Base-by-base conservation (phyloP, 2,329 filamentous ascomycete genomes). In the Aspergillus persii region DNA sequence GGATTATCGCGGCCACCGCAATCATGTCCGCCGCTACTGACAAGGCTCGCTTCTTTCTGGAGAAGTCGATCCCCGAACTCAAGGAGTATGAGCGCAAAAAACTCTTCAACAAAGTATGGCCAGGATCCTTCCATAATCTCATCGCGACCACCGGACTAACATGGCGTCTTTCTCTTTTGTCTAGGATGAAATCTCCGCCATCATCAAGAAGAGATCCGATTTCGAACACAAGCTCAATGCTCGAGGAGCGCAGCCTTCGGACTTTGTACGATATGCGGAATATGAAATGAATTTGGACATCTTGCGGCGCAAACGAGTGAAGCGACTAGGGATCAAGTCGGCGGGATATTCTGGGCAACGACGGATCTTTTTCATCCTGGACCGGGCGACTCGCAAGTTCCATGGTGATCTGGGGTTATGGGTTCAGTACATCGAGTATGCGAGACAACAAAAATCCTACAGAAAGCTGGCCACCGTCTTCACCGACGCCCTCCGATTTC, bases 31-130 rank as follows among this genome's bases (percentile, higher is more conserved):
- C 87, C 47, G 89, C 95, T 59, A 89, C 90, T 63, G 95, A 98
- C 72, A 98, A 97, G 78, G 95, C 94, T 57, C 91, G 94, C 59
- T 98, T 94, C 78, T 97, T 91, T 77, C 85, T 98, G 64, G 95
- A 99, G 80, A 89, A 94, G 67, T 89, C 90, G 2, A 91, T 97
- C 48, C 92, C 93, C 15, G 93, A 98, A 76, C 84, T 99, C 58
- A 91, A 92, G 63, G 92, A 96, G 70, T 96, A 92, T 76, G 90
- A 96, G 77, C 86, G 91, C 65, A 97, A 96, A 76, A 89, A 91
- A 68, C 90, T 99, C 67, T 99, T 99, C 79, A 86, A 84, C 61
- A 88, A 89, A 80, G 90, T 90, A 76, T 18, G 51, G n/a, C 26
- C 27, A 26, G 27, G 8, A 8, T 39, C 31, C 8, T 44, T 47